Evolutionary conservation across 495 filamentous ascomycete genomes (phyloP), one percentile per base, ranked within the genome.

Genomic region (Pyrenula massariospora): DNA sequence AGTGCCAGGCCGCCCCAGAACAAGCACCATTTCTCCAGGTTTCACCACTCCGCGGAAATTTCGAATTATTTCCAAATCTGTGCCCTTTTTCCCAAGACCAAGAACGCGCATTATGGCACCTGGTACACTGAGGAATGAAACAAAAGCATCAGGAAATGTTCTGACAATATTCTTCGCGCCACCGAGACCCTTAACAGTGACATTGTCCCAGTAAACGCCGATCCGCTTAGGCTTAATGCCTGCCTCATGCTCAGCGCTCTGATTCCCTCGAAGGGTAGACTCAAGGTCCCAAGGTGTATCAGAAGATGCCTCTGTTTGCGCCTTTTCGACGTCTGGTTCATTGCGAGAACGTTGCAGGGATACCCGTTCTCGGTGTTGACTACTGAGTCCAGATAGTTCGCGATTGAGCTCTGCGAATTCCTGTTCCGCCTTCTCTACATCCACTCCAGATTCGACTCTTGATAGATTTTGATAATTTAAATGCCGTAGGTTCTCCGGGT

Each of bases 21-120:
- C 91, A 20, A 96, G 72, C 1, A 94, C 76, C 91, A 95, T 95
- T 68, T 96, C 91, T 15, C 91, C 91, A 0, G 87, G 84, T 59
- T 84, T 84, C 25, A 78, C 70, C 54, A 83, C 72, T 25, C 83
- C 84, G 3, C 70, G 66, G 62, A 82, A 84, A 22, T 74, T 69
- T n/a, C 75, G 68, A 24, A 81, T 47, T 19, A 81, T 79, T 22
- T 86, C 80, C 53, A 83, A 78, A 64, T 90, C 85, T 54, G 73
- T 72, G 1, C 81, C 84, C 59, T 83, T 84, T 52, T 78, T 76
- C 12, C 77, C 79, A 36, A 77, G 65, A 0, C 83, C 83, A 0
- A 88, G 66, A n/a, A 85, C 54, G 12, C 70, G 68, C 71, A 73
- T 77, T 53, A 77, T 57, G 2, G 82, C 85, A 2, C 77, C 81